A percentile compares a stretch with the other conserved stretches of the same genome.
phyloP scores from a whole-genome alignment of 768 basidiomycete genomes.

The Suillus spraguei region DNA sequence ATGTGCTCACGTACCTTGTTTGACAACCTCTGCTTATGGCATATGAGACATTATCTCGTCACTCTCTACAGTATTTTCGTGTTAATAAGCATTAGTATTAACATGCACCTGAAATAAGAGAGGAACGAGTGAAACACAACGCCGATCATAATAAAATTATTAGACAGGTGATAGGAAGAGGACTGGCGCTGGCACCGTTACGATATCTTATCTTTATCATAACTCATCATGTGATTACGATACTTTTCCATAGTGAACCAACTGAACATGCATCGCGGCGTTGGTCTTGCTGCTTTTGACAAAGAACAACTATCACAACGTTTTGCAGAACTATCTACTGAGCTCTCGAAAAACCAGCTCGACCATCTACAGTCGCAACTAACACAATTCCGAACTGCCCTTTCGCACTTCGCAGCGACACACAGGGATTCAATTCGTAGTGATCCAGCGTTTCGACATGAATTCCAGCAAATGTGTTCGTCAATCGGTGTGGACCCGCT shows the following conservation, averaged over 20 bases:
- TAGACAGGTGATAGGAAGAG: no score
- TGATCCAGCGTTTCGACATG: slow-evolving; percentile 87
- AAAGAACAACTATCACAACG: slow-evolving; percentile 81
- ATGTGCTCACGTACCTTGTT: no score
- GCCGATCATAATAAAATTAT: no score
- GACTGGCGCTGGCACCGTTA: no score
- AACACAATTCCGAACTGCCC: slow-evolving; percentile 78
- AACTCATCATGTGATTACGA: background rate
- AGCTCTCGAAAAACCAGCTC: slow-evolving; percentile 76
- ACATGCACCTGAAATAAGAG: no score
- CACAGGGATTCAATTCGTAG: slow-evolving; percentile 84
- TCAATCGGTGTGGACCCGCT: slow-evolving; percentile 95
- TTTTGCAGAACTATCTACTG: slow-evolving; percentile 79
- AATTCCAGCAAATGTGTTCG: slow-evolving; percentile 95
- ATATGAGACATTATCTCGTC: no score
- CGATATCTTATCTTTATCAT: no score
- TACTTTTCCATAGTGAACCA: background rate
- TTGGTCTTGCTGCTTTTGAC: slow-evolving; percentile 87
- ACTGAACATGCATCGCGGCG: slow-evolving; percentile 70
- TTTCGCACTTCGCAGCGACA: slow-evolving; percentile 76
- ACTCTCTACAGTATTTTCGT: no score
- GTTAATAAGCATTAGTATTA: no score
- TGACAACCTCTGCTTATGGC: no score
- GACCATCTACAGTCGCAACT: slow-evolving; percentile 81
- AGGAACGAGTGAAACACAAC: no score